Evolutionary conservation across 2,329 filamentous ascomycete species (phyloP), one percentile per base, ranked within the genome.

Genomic region (Reticulascus tulasneorum): DNA sequence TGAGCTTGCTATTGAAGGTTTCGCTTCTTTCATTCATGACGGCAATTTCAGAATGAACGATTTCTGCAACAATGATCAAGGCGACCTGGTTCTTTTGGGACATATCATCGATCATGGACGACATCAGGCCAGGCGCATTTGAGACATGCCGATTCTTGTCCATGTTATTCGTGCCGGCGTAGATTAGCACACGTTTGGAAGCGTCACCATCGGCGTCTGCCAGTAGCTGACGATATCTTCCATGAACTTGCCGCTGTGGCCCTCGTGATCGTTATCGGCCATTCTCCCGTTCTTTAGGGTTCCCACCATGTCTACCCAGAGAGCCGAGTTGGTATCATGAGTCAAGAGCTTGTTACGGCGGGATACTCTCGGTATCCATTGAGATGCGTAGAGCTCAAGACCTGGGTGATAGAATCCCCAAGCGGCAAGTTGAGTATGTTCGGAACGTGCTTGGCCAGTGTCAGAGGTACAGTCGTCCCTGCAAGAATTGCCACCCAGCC

Each of bases 101-200:
- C 5, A 51, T 18, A n/a, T 29, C 37, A 10, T 45, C 41, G 21
- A 51, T 41, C 27, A 51, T 44, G 11, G 24, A 27, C 18, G 28
- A 31, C 36, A 49, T 44, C n/a, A 47, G 35, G 4, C 27, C 23
- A 8, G 42, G 40, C 15, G 45, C 45, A 7, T 27, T 35, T n/a
- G 25, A 33, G n/a, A 42, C 31, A 15, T 47, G 36, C 5, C 29
- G 18, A 28, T 44, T 25, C 30, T 36, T 20, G n/a, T 43, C 38
- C 33, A 45, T 43, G 40, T 53, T 49, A 33, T 50, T 53, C 12
- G 47, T 53, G 25, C 50, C 48, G 9, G 42, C 44, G 22, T 53
- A 49, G 19, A 51, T 27, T 16, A 51, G 42, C 13, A 53, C 45
- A 51, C 34, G 22, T 50, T 51, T 15, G 50, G 48, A 11, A 29